Base-by-base conservation (phyloP, 139 green algal genomes). In the Picochlorum sp. region DNA sequence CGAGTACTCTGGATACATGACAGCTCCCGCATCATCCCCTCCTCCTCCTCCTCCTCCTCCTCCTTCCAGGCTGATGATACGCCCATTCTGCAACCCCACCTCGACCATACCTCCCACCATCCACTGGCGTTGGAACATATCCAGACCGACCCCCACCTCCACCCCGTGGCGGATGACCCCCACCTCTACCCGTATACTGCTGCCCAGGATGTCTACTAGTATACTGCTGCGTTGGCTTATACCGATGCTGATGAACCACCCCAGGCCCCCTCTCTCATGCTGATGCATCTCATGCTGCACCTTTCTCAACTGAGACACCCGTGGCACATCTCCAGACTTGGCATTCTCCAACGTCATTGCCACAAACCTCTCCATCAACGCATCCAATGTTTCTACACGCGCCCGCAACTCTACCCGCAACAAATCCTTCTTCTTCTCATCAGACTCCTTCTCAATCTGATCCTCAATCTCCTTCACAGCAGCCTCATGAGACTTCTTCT, bases 261-360 rank as follows among this genome's bases (percentile, higher is more conserved):
- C 24, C 20, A 34, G 9, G 61, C 47, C 15, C 38, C 32, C 21
- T 30, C 26, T 30, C 49, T 50, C 49, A 1, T 41, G 16, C 34
- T 56, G 26, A 6, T 30, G 26, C 26, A 30, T 21, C 7, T 4
- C 56, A 6, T 61, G 49, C 67, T 82, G 79, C 54, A 81, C 61
- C 16, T 70, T 63, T 23, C 81, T 66, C 15, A 83, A 74, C 51
- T 85, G 69, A 11, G 66, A 79, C 10, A 83, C 73, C 2, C 81
- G 80, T 13, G 76, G 73, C 6, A 73, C 70, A 11, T 76, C 70
- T 5, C 81, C 78, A 16, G 62, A 65, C 45, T 62, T 57, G 5
- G 68, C 72, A 21, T 64, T 57, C 61, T 83, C 68, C 4, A 81
- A 16, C 8, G 75, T 66, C n/a, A 32, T 44, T 21, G 56, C 56